A percentile compares a stretch with the other conserved stretches of the same genome.
Conservation (phyloP, 805 yeast species). For the Lipomyces yamanashiensis region DNA sequence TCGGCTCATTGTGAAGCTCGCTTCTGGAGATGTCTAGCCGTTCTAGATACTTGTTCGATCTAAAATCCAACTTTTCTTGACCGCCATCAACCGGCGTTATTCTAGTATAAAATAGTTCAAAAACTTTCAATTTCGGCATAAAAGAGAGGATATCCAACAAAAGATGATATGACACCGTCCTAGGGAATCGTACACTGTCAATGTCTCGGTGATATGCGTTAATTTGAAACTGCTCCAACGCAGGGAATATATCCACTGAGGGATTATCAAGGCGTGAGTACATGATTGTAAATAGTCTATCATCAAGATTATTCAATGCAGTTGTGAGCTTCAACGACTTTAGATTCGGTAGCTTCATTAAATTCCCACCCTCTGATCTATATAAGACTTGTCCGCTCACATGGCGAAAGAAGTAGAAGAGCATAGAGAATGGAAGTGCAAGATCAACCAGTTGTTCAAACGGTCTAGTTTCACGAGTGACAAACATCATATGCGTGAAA, state of each 20-base stretch:
- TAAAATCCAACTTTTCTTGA: neutral
- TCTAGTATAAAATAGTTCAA: neutral
- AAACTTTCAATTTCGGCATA: neutral
- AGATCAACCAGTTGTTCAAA: neutral
- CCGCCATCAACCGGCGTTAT: neutral
- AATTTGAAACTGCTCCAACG: neutral
- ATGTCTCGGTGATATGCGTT: neutral
- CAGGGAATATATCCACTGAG: neutral
- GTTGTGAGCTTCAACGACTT: neutral
- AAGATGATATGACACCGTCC: neutral
- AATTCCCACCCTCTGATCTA: neutral
- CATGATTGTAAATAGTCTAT: neutral
- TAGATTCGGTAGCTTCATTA: neutral
- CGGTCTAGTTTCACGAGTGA: neutral
- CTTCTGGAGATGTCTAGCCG: neutral
- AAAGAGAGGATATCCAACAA: neutral
- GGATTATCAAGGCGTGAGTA: neutral
- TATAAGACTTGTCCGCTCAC: neutral
- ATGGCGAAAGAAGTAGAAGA: neutral
- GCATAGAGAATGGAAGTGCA: neutral
- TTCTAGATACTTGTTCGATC: neutral
- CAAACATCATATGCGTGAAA: neutral
- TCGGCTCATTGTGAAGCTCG: neutral
- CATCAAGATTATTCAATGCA: neutral
- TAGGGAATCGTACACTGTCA: neutral